Percentiles rank a stretch among this genome's conserved stretches.
Conservation (phyloP, 2,329 filamentous ascomycete genomes). For the Cercospora sp. region DNA sequence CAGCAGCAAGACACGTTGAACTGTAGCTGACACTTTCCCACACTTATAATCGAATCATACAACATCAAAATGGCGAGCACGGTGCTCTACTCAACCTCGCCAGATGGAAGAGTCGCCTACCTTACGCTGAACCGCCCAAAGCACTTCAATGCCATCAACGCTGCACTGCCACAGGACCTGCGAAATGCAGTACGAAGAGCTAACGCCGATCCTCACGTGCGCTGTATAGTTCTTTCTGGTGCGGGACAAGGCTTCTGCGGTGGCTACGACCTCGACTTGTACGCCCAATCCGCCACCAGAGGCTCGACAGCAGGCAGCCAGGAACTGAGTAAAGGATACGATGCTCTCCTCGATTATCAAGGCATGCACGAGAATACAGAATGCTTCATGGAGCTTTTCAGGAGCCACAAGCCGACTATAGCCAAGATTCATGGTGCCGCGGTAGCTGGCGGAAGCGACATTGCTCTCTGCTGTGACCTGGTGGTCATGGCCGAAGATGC, state of each 20-base stretch:
- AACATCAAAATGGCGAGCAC: neutral
- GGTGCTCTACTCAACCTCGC: slow-evolving; percentile 14
- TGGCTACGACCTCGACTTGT: slow-evolving; percentile 16
- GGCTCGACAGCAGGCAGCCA: neutral
- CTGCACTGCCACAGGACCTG: slow-evolving; percentile 7
- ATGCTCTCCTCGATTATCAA: neutral
- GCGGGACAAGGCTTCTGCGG: slow-evolving; percentile 18
- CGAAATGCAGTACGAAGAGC: slow-evolving; percentile 11
- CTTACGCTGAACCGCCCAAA: slow-evolving; percentile 17
- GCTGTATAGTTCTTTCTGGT: slow-evolving; percentile 18
- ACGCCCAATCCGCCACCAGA: slow-evolving; percentile 6
- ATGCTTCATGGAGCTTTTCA: slow-evolving; percentile 7
- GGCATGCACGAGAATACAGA: slow-evolving; percentile 5
- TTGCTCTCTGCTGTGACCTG: slow-evolving; percentile 1
- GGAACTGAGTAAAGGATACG: slow-evolving; percentile 4
- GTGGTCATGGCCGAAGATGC: slow-evolving; percentile 2
- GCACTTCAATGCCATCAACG: slow-evolving; percentile 20
- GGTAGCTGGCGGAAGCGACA: slow-evolving; percentile 8
- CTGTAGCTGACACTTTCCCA: neutral
- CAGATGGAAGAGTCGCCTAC: slow-evolving; percentile 12
- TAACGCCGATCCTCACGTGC: slow-evolving; percentile 13
- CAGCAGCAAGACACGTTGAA: neutral
- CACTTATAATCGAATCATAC: neutral
- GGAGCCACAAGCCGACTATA: slow-evolving; percentile 3
- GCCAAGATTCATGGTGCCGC: neutral